Conservation (phyloP, 2,329 filamentous ascomycete species). For the Pseudopyricularia javanii region DNA sequence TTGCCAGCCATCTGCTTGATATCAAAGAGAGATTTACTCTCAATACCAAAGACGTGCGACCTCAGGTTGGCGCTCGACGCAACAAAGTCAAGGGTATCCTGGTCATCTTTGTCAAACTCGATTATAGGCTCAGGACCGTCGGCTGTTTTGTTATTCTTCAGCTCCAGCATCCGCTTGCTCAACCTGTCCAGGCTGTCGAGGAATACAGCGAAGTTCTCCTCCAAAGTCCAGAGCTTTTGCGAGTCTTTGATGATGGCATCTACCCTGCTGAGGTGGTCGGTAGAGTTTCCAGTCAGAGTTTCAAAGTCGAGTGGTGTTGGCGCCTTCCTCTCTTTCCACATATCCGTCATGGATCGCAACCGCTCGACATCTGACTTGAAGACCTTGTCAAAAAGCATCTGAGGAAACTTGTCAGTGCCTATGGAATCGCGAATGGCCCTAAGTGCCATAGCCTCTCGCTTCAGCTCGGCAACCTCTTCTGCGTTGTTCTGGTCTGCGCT, state of each 20-base stretch:
- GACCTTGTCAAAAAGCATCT: constrained; percentile 84
- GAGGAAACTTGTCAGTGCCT: constrained; percentile 64
- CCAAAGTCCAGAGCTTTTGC: constrained; percentile 68
- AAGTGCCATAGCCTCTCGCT: constrained; percentile 70
- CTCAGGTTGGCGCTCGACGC: constrained; percentile 81
- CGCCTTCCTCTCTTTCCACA: constrained; percentile 79
- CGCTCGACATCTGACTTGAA: constrained; percentile 77
- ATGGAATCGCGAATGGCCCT: constrained; percentile 73
- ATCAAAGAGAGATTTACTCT: constrained; percentile 81
- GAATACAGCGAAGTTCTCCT: constrained; percentile 79
- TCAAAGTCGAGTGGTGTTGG: constrained; percentile 66
- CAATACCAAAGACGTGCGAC: constrained; percentile 80
- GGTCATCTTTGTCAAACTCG: constrained; percentile 92
- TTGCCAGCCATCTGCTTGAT: constrained; percentile 99
- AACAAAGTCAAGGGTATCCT: constrained; percentile 91
- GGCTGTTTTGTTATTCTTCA: constrained; percentile 35
- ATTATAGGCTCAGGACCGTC: constrained; percentile 51
- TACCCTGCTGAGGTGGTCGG: constrained; percentile 32
- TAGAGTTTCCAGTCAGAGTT: constrained; percentile 38
- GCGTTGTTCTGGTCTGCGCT: constrained; percentile 72
- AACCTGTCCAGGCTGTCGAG: constrained; percentile 70
- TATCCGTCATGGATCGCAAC: constrained; percentile 77
- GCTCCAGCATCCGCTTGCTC: constrained; percentile 57
- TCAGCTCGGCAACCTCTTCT: constrained; percentile 77
- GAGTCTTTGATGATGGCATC: constrained; percentile 50